Conservation (phyloP, 1,139 yeast genomes). For the Casaregolazyma lundiana region DNA sequence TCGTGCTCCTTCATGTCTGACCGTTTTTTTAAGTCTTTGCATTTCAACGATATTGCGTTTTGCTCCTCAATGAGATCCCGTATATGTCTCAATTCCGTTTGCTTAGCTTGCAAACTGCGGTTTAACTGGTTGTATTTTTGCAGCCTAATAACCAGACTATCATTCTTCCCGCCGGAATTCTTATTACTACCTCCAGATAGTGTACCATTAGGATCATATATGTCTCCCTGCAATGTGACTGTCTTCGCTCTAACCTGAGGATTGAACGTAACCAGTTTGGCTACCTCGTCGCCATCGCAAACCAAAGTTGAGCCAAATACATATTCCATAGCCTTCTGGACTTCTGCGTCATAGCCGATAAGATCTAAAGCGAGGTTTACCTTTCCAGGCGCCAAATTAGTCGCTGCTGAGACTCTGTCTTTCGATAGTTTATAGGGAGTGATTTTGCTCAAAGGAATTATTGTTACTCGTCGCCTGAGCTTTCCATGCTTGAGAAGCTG, state of each 20-base stretch:
- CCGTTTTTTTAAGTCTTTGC: constrained; percentile 60
- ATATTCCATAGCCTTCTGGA: constrained; percentile 79
- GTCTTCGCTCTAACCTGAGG: constrained; percentile 75
- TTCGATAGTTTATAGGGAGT: constrained; percentile 42
- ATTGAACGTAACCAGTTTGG: constrained; percentile 81
- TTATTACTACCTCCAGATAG: constrained; percentile 91
- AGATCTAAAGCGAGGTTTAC: constrained; percentile 84
- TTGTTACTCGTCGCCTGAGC: constrained; percentile 77
- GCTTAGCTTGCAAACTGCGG: constrained; percentile 38
- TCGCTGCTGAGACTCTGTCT: constrained; percentile 47
- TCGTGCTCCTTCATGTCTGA: constrained; percentile 66
- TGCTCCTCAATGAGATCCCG: constrained; percentile 44
- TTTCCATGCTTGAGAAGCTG: constrained; percentile 74
- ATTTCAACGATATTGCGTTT: constrained; percentile 45
- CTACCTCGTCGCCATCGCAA: constrained; percentile 83
- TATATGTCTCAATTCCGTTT: constrained; percentile 40
- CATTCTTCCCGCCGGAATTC: constrained; percentile 30
- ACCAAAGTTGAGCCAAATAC: constrained; percentile 86
- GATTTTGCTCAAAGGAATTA: constrained; percentile 87
- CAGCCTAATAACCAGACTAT: constrained; percentile 59
- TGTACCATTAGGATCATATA: constrained; percentile 94
- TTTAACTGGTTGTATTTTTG: constrained; percentile 61
- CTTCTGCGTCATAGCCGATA: constrained; percentile 67
- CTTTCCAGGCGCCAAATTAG: constrained; percentile 67
- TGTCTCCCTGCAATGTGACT: constrained; percentile 91